Evolutionary conservation across 2,329 filamentous ascomycete species (phyloP).

Genomic region (Phaeomoniella chlamydospora): DNA sequence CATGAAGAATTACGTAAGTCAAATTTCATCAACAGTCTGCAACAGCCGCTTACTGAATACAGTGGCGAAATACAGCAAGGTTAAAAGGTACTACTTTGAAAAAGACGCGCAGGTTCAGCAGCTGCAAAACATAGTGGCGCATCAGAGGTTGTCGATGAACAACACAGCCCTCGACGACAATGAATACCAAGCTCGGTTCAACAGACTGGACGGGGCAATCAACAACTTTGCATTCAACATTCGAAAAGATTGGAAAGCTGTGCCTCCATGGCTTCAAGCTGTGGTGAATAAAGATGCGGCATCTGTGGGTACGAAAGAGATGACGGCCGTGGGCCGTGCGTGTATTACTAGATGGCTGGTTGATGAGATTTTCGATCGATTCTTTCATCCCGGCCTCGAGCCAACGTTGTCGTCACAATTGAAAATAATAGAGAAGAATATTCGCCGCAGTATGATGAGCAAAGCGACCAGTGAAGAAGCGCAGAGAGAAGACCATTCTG

Average conservation of each 20-base stretch:
- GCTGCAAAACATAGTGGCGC: constrained; percentile 91
- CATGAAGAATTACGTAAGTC: constrained; percentile 32
- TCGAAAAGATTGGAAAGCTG: constrained; percentile 76
- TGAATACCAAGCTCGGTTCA: constrained; percentile 82
- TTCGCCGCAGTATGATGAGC: constrained; percentile 38
- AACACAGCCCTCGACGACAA: constrained; percentile 89
- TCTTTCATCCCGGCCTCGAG: constrained; percentile 84
- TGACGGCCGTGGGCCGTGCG: constrained; percentile 87
- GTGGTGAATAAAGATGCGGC: constrained; percentile 77
- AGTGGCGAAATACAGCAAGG: constrained; percentile 96
- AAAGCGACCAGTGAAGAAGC: constrained; percentile 9
- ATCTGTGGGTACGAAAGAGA: constrained; percentile 83
- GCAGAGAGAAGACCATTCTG: constrained; percentile 69
- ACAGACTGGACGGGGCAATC: constrained; percentile 80
- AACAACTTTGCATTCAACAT: constrained; percentile 93
- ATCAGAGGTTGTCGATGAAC: constrained; percentile 87
- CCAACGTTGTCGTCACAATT: constrained; percentile 59
- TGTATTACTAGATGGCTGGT: constrained; percentile 82
- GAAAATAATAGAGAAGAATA: constrained; percentile 77
- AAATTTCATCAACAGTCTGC: too few relatives aligned
- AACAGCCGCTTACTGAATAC: too few relatives aligned
- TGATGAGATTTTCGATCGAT: constrained; percentile 79
- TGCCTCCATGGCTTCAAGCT: constrained; percentile 66
- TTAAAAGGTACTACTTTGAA: constrained; percentile 95
- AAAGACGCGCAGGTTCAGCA: constrained; percentile 81